These are phyloP conservation scores for Jacaranda copaia DNA, from an alignment of 257 asterid species.

Conservation along the genomic window DNA sequence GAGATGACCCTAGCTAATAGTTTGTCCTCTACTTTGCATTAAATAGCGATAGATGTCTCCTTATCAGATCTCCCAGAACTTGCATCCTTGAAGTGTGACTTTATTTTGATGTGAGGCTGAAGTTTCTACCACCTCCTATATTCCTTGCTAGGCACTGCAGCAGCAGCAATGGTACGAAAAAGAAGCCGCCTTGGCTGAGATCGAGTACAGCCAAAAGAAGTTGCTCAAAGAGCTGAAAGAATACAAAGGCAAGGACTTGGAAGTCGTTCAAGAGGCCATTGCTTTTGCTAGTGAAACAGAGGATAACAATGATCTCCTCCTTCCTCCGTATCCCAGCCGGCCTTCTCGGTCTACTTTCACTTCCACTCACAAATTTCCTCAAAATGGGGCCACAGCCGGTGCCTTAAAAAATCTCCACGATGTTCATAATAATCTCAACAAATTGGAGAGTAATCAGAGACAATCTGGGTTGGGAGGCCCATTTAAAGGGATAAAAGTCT, in stretches of 20 bases:
- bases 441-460: slow-evolving; percentile 36
- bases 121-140: slow-evolving; percentile 2
- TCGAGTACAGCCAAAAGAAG: slow-evolving; percentile 75
- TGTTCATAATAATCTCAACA: slow-evolving; percentile 31
- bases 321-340: slow-evolving; percentile 91
- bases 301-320: slow-evolving; percentile 83
- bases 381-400: slow-evolving; percentile 47
- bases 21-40: not conserved
- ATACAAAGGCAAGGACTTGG: slow-evolving; percentile 82
- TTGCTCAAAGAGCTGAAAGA: slow-evolving; percentile 81
- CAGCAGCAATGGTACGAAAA: slow-evolving; percentile 94
- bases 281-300: slow-evolving; percentile 87
- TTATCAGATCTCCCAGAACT: not conserved
- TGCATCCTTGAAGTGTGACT: not conserved
- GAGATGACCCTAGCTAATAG: not conserved
- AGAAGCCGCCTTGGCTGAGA: slow-evolving; percentile 80
- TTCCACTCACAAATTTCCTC: slow-evolving; percentile 49
- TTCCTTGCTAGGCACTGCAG: slow-evolving; percentile 61
- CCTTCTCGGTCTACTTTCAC: slow-evolving; percentile 64
- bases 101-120: not conserved
- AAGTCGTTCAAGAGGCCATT: slow-evolving; percentile 85
- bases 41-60: not conserved
- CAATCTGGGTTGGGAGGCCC: slow-evolving; percentile 45
- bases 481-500: slow-evolving; percentile 42
- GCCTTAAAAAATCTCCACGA: slow-evolving; percentile 34